Evolutionary conservation across 2,329 filamentous ascomycete genomes (phyloP).

Genomic region (Fusarium hostae): DNA sequence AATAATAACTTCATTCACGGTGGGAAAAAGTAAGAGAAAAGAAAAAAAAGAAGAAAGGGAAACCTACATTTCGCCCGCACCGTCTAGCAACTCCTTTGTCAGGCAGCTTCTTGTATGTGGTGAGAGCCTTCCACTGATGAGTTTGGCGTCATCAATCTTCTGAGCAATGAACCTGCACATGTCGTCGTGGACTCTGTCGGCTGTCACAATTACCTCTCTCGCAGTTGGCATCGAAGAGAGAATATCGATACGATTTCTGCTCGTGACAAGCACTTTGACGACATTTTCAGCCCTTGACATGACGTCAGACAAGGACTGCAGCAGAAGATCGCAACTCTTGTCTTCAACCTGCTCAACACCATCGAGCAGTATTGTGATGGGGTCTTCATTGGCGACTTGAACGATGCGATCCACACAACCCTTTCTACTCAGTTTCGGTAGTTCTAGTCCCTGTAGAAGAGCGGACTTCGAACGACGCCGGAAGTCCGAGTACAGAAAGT

Average conservation of each 20-base stretch:
- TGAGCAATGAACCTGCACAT: neutral
- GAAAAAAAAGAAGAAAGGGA: too few species aligned
- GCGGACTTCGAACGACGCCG: constrained; percentile 2
- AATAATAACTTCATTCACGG: too few species aligned
- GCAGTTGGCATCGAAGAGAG: neutral
- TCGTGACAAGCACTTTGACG: constrained; percentile 2
- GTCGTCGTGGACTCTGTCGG: neutral
- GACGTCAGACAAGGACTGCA: neutral
- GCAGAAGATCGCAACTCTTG: neutral
- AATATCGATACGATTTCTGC: neutral
- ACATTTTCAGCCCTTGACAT: neutral
- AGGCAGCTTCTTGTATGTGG: neutral
- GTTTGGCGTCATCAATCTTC: neutral
- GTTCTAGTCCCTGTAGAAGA: neutral
- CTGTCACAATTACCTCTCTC: neutral
- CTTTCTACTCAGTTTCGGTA: neutral
- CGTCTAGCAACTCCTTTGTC: neutral
- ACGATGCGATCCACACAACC: constrained; percentile 15
- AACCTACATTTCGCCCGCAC: neutral
- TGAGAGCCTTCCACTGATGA: neutral
- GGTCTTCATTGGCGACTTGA: constrained; percentile 9
- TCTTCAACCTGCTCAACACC: neutral
- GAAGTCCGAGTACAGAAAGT: constrained; percentile 7
- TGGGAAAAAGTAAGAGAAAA: too few species aligned
- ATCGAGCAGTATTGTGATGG: constrained; percentile 8